Evolutionary conservation across 2,329 filamentous ascomycete species (phyloP).

Genomic region (Thielaviopsis euricoi): DNA sequence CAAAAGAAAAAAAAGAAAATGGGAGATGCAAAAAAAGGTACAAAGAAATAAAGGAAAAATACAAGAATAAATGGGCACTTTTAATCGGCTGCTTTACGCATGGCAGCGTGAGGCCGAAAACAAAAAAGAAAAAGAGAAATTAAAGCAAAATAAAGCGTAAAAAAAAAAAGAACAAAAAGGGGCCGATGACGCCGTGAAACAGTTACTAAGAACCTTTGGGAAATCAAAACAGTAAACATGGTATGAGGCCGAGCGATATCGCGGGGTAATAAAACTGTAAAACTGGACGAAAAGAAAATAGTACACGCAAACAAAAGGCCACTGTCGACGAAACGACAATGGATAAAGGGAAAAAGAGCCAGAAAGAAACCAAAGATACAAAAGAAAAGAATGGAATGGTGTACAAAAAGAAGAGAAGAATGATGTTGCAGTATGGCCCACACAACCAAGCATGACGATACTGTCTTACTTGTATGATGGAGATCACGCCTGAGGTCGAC

Average conservation of each 20-base stretch:
- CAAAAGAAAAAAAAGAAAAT: constrained; percentile 6
- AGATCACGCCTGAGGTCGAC: neutral
- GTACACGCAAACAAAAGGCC: constrained; percentile 1
- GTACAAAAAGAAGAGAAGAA: neutral
- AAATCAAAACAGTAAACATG: neutral
- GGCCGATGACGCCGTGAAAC: neutral
- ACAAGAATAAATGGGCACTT: neutral
- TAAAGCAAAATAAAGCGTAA: neutral
- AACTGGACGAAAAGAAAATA: constrained; percentile 2
- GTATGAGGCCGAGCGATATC: neutral
- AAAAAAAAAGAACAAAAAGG: neutral
- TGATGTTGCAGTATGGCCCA: neutral
- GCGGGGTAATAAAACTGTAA: constrained; percentile 1
- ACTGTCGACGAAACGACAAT: neutral
- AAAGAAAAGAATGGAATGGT: neutral
- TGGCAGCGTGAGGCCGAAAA: neutral
- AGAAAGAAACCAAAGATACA: neutral
- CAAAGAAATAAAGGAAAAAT: constrained; percentile 2
- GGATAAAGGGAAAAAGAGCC: neutral
- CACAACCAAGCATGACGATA: neutral
- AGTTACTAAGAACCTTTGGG: neutral
- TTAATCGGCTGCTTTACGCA: neutral
- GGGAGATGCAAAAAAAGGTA: constrained; percentile 4
- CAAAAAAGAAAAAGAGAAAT: constrained; percentile 4
- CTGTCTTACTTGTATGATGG: neutral